Evolutionary conservation across 192 early-diverging fungal species (phyloP).

Genomic region (Coemansia sp.): DNA sequence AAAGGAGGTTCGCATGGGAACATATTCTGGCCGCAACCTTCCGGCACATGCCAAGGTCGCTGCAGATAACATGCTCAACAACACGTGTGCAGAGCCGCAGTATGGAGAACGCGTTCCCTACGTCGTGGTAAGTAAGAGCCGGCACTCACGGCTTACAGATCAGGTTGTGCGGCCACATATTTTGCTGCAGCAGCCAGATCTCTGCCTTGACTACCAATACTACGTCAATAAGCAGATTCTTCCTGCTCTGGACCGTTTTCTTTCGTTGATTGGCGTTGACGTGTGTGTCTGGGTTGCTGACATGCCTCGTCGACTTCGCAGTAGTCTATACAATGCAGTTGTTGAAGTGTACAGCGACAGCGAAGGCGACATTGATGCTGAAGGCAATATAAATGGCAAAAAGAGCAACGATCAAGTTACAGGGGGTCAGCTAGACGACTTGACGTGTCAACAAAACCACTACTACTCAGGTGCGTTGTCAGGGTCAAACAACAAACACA

Average conservation of each 20-base stretch:
- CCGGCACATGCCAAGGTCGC: conserved; percentile 75
- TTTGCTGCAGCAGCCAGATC: conserved; percentile 60
- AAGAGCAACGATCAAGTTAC: neutral
- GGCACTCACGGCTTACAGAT: conserved; percentile 67
- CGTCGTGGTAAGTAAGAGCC: conserved; percentile 74
- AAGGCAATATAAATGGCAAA: neutral
- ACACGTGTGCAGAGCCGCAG: conserved; percentile 78
- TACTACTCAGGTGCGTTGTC: neutral
- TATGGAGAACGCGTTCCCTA: conserved; percentile 90
- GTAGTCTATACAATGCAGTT: conserved; percentile 12
- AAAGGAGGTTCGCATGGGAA: conserved; percentile 80
- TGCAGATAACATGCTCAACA: conserved; percentile 63
- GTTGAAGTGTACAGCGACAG: conserved; percentile 10
- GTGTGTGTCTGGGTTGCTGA: conserved; percentile 30
- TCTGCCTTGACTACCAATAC: conserved; percentile 74
- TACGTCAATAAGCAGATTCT: conserved; percentile 87
- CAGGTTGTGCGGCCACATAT: conserved; percentile 69
- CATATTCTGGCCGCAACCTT: conserved; percentile 63
- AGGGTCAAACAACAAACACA: neutral
- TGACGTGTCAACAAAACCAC: neutral
- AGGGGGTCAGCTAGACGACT: neutral
- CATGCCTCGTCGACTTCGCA: conserved; percentile 30
- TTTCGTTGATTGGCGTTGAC: conserved; percentile 77
- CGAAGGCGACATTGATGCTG: conserved; percentile 4
- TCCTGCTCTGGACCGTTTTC: conserved; percentile 73